Conservation (phyloP, 2,329 filamentous ascomycete species). For the Coniochaeta pulveracea region DNA sequence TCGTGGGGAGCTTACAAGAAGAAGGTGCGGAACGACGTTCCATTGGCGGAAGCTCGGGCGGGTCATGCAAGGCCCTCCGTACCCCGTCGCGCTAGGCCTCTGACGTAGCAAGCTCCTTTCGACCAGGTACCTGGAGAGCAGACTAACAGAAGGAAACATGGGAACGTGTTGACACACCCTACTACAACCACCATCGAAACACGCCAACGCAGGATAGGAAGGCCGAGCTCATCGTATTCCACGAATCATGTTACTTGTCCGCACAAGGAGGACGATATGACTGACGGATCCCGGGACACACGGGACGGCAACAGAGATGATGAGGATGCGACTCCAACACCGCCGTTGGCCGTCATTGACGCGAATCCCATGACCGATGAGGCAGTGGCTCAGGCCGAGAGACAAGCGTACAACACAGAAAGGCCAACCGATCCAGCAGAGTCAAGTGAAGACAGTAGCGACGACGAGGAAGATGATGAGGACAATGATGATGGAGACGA, state of each 20-base stretch:
- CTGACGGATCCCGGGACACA: constrained; percentile 2
- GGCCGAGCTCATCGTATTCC: no score
- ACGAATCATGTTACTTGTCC: no score
- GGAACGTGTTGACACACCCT: no score
- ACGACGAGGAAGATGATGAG: constrained; percentile 31
- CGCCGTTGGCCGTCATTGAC: no score
- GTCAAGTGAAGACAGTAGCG: constrained; percentile 26
- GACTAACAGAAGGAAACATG: no score
- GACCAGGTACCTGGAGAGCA: neutral
- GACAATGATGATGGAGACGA: constrained; percentile 49
- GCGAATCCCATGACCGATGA: no score
- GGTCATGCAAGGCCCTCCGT: constrained; percentile 8
- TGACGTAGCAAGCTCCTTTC: constrained; percentile 15
- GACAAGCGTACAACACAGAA: no score
- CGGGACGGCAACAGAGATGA: constrained; percentile 3
- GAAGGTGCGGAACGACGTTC: constrained; percentile 7
- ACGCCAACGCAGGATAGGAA: no score
- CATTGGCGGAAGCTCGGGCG: constrained; percentile 11
- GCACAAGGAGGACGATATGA: neutral
- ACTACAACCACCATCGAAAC: no score
- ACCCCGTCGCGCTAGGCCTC: constrained; percentile 9
- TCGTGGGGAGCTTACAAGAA: neutral
- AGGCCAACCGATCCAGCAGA: no score
- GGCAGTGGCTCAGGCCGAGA: no score
- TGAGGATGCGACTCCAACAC: no score